Percentiles rank a stretch among this genome's conserved stretches.
phyloP scores from a whole-genome alignment of 2,329 filamentous ascomycete genomes.

The Nothophoma quercina region DNA sequence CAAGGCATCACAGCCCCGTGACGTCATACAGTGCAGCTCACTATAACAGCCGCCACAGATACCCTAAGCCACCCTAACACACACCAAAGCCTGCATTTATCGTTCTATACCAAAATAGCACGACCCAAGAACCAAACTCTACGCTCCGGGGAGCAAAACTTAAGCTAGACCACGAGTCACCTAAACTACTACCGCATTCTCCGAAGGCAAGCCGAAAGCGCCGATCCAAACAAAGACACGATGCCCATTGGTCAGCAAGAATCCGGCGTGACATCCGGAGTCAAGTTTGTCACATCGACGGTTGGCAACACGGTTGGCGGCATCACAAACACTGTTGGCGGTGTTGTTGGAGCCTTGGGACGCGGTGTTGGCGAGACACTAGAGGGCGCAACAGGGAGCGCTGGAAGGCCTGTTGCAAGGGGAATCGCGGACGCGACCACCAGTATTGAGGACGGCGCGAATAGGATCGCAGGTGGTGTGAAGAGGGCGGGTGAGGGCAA shows the following conservation, averaged over 20 bases:
- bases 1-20: constrained; percentile 10
- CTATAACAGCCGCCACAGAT: constrained; percentile 8
- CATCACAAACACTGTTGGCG: constrained; percentile 61
- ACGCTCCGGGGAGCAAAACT: background rate
- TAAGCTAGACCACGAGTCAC: constrained; percentile 1
- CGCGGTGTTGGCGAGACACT: constrained; percentile 56
- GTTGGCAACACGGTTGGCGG: constrained; percentile 64
- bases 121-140: constrained; percentile 9
- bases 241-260: constrained; percentile 50
- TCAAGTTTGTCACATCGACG: constrained; percentile 64
- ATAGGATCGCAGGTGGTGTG: constrained; percentile 53
- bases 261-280: constrained; percentile 58
- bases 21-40: constrained; percentile 6
- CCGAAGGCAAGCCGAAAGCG: constrained; percentile 1
- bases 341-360: constrained; percentile 59
- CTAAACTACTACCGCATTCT: background rate
- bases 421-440: constrained; percentile 53
- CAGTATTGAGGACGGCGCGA: constrained; percentile 55
- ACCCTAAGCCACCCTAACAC: constrained; percentile 1
- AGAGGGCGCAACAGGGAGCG: constrained; percentile 56
- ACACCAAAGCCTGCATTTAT: constrained; percentile 5
- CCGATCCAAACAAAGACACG: constrained; percentile 15
- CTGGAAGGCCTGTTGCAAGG: constrained; percentile 52
- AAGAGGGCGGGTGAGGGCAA: constrained; percentile 58
- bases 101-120: constrained; percentile 8